phyloP scores from a whole-genome alignment of 176 grass and related monocot species.

The Secale cereale region DNA sequence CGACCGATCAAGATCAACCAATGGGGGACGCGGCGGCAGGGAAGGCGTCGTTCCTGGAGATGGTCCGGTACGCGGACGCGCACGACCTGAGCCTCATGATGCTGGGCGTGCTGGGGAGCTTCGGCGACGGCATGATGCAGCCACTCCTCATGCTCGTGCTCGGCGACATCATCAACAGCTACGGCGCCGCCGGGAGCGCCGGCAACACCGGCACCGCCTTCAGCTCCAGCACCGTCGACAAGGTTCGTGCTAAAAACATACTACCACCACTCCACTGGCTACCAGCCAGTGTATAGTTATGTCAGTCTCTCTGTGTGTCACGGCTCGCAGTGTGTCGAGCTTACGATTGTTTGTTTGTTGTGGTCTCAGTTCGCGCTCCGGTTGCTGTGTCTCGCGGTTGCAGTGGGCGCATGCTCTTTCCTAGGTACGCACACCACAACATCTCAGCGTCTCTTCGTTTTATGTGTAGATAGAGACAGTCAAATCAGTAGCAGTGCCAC shows the following conservation, averaged over 20 bases:
- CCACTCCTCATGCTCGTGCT: conserved; percentile 47
- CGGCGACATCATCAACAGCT: conserved; percentile 48
- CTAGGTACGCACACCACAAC: conserved; percentile 22
- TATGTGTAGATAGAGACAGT: too few relatives aligned
- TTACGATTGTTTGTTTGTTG: neutral
- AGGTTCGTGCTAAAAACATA: neutral
- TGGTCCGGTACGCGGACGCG: conserved; percentile 38
- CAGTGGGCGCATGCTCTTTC: conserved; percentile 30
- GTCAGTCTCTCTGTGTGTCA: neutral
- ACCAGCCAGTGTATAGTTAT: too few relatives aligned
- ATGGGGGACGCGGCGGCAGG: neutral
- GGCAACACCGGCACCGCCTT: neutral
- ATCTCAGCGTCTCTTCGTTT: too few relatives aligned
- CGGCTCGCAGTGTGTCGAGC: neutral
- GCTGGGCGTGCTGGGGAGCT: conserved; percentile 39
- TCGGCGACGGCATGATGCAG: conserved; percentile 63
- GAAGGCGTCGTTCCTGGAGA: conserved; percentile 25
- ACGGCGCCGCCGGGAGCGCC: conserved; percentile 10
- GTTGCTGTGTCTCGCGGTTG: conserved; percentile 40
- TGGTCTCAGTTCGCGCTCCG: conserved; percentile 43
- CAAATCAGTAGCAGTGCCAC: too few relatives aligned
- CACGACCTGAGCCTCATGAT: conserved; percentile 38
- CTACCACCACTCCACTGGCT: too few relatives aligned
- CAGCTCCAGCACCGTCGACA: conserved; percentile 30
- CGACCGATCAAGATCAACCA: neutral